Evolutionary conservation across 768 basidiomycete genomes (phyloP).

Genomic region (Mycena pura): DNA sequence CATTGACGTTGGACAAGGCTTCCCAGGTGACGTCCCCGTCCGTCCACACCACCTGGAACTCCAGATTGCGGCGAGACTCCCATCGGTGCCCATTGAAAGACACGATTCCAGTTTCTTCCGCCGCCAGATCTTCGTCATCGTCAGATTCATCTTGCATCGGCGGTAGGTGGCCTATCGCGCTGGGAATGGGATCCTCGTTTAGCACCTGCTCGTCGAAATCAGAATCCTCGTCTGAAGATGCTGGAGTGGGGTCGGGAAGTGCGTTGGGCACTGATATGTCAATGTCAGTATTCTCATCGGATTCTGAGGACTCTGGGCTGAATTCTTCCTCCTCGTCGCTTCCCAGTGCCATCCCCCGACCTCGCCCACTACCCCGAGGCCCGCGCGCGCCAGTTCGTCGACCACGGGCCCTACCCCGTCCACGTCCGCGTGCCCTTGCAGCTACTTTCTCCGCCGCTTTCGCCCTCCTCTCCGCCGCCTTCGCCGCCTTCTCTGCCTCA

Average conservation of each 20-base stretch:
- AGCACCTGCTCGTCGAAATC: not conserved
- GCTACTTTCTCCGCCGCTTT: too few relatives aligned
- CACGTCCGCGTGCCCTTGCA: too few relatives aligned
- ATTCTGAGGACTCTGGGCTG: not conserved
- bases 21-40: slow-evolving; percentile 17
- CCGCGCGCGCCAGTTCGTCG: not conserved
- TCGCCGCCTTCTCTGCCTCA: not conserved
- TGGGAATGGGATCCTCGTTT: not conserved
- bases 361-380: not conserved
- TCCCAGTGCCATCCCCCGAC: not conserved
- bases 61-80: not conserved
- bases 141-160: not conserved
- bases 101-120: not conserved
- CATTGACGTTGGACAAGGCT: not conserved
- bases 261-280: too few relatives aligned
- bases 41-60: slow-evolving; percentile 13
- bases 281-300: not conserved
- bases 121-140: not conserved
- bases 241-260: too few relatives aligned
- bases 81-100: not conserved
- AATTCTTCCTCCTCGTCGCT: not conserved
- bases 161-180: not conserved
- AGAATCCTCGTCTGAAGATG: not conserved
- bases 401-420: not conserved
- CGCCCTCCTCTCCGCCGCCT: not conserved